Evolutionary conservation across 2,329 filamentous ascomycete genomes (phyloP), one percentile per base, ranked within the genome.

Genomic region (Taxawa tesnikishii): DNA sequence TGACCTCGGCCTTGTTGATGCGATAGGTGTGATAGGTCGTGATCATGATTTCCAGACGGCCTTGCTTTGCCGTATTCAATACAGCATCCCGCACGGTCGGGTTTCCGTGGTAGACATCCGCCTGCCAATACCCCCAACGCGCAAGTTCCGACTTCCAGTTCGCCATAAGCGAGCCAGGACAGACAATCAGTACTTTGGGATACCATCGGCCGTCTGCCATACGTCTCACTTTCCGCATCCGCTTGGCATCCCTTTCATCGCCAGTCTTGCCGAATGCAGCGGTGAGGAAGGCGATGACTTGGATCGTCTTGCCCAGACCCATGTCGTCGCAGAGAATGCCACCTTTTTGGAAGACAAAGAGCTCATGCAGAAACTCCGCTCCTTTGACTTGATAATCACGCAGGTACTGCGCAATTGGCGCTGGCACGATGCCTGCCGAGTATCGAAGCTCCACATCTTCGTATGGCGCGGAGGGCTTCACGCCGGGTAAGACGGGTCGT

Each of bases 291-390:
- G 87, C 82, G 36, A 85, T 90, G 15, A 98, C 83, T 54, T 98
- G 90, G 3, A 98, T 83, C 0, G 90, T 98, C 57, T 98, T 98
- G 1, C 90, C 90, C 18, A 98, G 58, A 13, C 90, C 90, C 90
- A 98, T 98, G 48, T 98, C 90, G 50, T 98, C 90, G 3, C 88
- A 87, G 0, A 98, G 67, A 14, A 98, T 82, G 2, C 82, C 84
- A 1, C 90, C 90, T 44, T 79, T 79, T 49, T 98, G 90, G 43
- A 83, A 88, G 4, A 94, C 79, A 50, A 96, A 96, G 14, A 83
- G 70, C 38, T 83, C 73, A 51, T 96, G 87, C 6, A 98, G 65
- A 47, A 94, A 96, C 18, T 72, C 68, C 10, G 80, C 83, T 4
- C 90, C 90, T 16, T 81, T 71, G 2, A 96, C 67, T 53, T 98